Evolutionary conservation across 2,329 filamentous ascomycete species (phyloP), one percentile per base, ranked within the genome.

Genomic region (Talaromyces sp.): DNA sequence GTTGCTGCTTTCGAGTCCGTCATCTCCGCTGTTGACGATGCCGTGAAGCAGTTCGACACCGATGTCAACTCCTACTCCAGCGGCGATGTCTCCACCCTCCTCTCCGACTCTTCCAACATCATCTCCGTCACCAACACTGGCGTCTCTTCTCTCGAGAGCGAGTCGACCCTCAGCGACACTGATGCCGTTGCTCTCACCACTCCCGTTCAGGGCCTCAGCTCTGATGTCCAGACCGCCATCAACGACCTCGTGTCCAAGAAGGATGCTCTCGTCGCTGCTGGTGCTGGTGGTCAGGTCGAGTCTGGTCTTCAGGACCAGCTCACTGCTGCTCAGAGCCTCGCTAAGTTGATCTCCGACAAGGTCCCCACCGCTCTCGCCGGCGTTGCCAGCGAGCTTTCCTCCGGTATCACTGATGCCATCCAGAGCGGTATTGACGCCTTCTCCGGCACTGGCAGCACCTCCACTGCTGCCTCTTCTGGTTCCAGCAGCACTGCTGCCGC

Each of bases 321-420:
- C 61, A 52, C 62, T 33, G 73, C 70, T 52, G 67, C 72, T 62
- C 50, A 66, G 46, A 58, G 50, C 56, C 71, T 75, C 23, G 57
- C 68, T 48, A 54, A 65, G 11, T 71, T 71, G 65, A 70, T 75
- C 62, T 65, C 65, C 60, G 52, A 60, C 66, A 75, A 75, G 71
- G 71, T 74, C 28, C 72, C 73, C 44, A 31, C 62, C 2, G 63
- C 62, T 18, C 66, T 73, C 9, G 18, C 64, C 11, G 60, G 64
- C 16, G 63, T 73, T 55, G 72, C 73, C 50, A 28, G 56, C 18
- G 16, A 66, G 7, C 72, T 75, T 60, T 63, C 71, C 37, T 54
- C 68, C 25, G 72, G 72, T 60, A 71, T 75, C 65, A 69, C 69
- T 65, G 64, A 64, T 28, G 71, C 70, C 55, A 72, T 75, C 65